A percentile compares a stretch with the other conserved stretches of the same genome.
These are phyloP conservation scores for Penicillium antarcticum DNA, from an alignment of 495 filamentous ascomycete genomes.

Conservation along the genomic window DNA sequence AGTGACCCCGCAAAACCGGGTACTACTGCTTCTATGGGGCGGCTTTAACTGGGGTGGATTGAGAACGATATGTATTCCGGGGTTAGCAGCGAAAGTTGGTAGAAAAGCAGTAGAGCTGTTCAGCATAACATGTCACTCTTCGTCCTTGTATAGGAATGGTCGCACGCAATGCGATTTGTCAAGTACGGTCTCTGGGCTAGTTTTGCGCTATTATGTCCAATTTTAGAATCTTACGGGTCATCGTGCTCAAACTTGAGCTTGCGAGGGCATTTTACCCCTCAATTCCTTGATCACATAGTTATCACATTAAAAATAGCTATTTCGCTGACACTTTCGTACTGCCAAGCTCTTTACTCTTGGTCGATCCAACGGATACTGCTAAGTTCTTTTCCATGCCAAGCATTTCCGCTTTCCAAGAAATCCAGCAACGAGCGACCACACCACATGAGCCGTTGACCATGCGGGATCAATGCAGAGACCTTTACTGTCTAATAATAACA, in stretches of 20 bases:
- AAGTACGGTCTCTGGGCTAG: too few relatives aligned
- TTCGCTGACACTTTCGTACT: not conserved
- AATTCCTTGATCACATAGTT: not conserved
- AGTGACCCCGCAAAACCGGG: constrained; percentile 6
- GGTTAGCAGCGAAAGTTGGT: too few relatives aligned
- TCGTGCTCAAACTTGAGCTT: too few relatives aligned
- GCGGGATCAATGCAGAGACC: not conserved
- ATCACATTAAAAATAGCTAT: constrained; percentile 5
- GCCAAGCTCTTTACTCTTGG: not conserved
- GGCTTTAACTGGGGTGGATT: too few relatives aligned
- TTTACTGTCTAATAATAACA: not conserved
- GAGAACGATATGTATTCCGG: too few relatives aligned
- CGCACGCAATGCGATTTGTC: too few relatives aligned
- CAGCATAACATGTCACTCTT: too few relatives aligned
- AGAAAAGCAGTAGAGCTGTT: too few relatives aligned
- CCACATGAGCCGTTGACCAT: not conserved
- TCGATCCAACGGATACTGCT: not conserved
- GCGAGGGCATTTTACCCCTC: too few relatives aligned
- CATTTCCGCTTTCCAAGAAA: not conserved
- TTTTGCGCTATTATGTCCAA: too few relatives aligned
- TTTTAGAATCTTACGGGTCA: too few relatives aligned
- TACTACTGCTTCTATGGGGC: constrained; percentile 6
- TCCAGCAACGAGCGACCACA: not conserved
- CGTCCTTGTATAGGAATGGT: too few relatives aligned
- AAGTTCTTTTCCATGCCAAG: constrained; percentile 7